Evolutionary conservation across 352 stramenopile species (phyloP), one percentile per base, ranked within the genome.

Genomic region (Phytophthora tubulina): DNA sequence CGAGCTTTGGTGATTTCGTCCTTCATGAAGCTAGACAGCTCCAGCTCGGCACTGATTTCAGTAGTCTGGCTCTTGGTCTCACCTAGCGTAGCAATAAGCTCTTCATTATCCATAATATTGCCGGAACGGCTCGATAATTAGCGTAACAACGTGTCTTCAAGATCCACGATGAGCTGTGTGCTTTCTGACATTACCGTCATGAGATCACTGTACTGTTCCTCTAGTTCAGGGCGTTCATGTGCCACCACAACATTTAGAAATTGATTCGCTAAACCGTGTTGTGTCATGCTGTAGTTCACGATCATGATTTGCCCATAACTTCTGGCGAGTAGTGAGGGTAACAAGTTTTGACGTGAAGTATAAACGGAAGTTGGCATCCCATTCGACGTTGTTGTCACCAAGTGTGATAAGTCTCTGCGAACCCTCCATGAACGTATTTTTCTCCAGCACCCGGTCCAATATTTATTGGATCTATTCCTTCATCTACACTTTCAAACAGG

Each of bases 281-380:
- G 90, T 0, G 96, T 98, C 6, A 99, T 94, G 59, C 88, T 96
- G 79, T 99, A 99, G 79, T 99, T 99, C 58, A 99, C 95, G 48
- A 98, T 97, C 93, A 98, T 98, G 0, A 94, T 98, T 99, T 98
- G 31, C 94, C 92, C 95, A 99, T 98, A 35, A 99, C 91, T 75
- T 98, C 95, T 4, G 95, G 95, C 0, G 90, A 97, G 72, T 98
- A 98, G 70, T 98, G 93, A 32, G 95, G 95, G 49, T 98, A 1
- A 91, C 92, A 15, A 98, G 81, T 67, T 98, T 98, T 4, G 93
- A 98, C 2, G 95, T 98, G 67, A 99, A 96, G 61, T 98, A 99
- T 3, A 99, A 71, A 0, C 93, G 83, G 67, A 99, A 98, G 67
- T 96, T 95, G 10, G 92, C 67, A 58, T 98, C 94, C 96, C 96